A percentile compares a stretch with the other conserved stretches of the same genome.
Conservation (phyloP, 2,329 filamentous ascomycete genomes). For the Aschersonia sp. region DNA sequence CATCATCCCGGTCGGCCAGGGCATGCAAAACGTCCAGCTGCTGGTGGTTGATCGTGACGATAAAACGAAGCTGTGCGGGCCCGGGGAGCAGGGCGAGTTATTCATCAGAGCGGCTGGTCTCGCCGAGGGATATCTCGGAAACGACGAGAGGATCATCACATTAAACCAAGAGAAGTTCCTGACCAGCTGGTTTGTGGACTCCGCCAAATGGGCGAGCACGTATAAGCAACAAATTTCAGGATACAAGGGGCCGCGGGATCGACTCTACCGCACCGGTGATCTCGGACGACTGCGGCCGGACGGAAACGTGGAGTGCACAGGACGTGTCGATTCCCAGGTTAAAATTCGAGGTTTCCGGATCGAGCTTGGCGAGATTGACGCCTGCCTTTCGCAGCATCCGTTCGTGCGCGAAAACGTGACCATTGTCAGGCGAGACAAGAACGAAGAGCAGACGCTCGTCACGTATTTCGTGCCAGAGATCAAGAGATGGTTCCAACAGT, state of each 20-base stretch:
- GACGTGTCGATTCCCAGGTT: constrained; percentile 75
- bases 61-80: constrained; percentile 52
- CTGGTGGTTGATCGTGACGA: constrained; percentile 64
- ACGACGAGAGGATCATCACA: constrained; percentile 35
- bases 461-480: constrained; percentile 78
- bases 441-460: constrained; percentile 65
- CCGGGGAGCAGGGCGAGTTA: constrained; percentile 76
- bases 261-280: constrained; percentile 79
- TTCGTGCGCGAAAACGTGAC: constrained; percentile 77
- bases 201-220: constrained; percentile 45
- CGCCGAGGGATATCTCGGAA: constrained; percentile 63
- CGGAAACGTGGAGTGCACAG: constrained; percentile 64
- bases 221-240: constrained; percentile 63
- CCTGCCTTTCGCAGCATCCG: constrained; percentile 57
- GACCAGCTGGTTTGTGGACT: constrained; percentile 73
- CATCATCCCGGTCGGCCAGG: constrained; percentile 67
- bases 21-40: constrained; percentile 82
- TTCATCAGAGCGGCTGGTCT: constrained; percentile 71
- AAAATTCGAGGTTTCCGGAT: constrained; percentile 95
- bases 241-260: constrained; percentile 71
- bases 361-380: constrained; percentile 87
- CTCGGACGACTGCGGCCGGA: constrained; percentile 57
- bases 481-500: constrained; percentile 44
- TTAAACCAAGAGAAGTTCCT: constrained; percentile 54
- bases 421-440: constrained; percentile 38